Evolutionary conservation across 306 rosid species (phyloP).

Genomic region (Rosa persica): DNA sequence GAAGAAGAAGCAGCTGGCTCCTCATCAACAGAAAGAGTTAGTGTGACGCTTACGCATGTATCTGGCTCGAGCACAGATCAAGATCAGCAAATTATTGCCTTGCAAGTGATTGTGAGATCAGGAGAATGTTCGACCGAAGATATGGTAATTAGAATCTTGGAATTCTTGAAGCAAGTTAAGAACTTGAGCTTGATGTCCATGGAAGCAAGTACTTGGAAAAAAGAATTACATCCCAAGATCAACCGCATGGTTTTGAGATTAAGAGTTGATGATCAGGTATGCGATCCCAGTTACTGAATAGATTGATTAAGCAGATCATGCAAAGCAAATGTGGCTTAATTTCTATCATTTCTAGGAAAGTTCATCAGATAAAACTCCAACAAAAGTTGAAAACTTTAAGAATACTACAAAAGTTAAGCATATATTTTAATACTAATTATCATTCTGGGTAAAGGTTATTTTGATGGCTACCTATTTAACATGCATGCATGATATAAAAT

Average conservation of each 20-base stretch:
- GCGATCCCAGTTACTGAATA: background rate
- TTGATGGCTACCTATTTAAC: background rate
- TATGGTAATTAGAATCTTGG: conserved; percentile 54
- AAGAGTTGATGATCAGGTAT: conserved; percentile 64
- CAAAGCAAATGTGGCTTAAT: background rate
- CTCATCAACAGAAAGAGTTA: conserved; percentile 41
- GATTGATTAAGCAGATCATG: background rate
- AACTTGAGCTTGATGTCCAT: conserved; percentile 58
- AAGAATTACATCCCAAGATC: conserved; percentile 28
- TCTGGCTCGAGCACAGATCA: conserved; percentile 48
- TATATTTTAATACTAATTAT: background rate
- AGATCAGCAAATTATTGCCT: conserved; percentile 42
- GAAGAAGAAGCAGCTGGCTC: background rate
- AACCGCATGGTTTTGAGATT: conserved; percentile 58
- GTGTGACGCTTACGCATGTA: conserved; percentile 40
- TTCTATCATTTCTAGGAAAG: background rate
- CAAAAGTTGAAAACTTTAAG: background rate
- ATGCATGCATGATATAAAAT: background rate
- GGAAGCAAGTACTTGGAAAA: conserved; percentile 48
- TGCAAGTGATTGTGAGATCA: conserved; percentile 60
- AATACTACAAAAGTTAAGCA: background rate
- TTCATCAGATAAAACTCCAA: background rate
- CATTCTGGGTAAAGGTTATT: background rate
- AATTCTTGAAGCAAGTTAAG: conserved; percentile 51
- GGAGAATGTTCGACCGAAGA: conserved; percentile 40